phyloP scores from a whole-genome alignment of 2,329 filamentous ascomycete genomes.

The Cordyceps fumosorosea region DNA sequence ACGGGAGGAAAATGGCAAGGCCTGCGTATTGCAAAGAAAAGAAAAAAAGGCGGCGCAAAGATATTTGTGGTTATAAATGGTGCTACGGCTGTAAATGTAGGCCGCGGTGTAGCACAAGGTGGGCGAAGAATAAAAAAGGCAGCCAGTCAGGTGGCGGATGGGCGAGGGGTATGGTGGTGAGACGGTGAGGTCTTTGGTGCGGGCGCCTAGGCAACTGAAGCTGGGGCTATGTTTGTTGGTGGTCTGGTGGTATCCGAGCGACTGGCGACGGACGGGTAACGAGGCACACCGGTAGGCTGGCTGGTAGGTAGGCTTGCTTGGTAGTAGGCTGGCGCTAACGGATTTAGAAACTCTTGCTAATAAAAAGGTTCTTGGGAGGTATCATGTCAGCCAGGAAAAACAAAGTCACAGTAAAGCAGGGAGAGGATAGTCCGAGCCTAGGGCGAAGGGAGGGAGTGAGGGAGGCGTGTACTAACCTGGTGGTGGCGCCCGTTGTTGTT shows the following conservation, averaged over 20 bases:
- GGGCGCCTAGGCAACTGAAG: conserved; percentile 1
- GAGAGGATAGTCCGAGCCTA: neutral
- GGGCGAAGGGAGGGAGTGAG: neutral
- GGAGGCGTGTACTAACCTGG: neutral
- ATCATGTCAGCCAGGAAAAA: neutral
- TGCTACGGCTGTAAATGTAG: conserved; percentile 8
- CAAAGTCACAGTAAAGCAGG: neutral
- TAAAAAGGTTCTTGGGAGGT: neutral
- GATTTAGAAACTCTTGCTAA: neutral
- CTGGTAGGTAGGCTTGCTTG: too few relatives aligned
- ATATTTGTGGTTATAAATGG: conserved; percentile 11
- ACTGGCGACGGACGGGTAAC: neutral
- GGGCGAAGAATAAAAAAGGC: conserved; percentile 8
- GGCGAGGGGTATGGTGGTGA: conserved; percentile 3
- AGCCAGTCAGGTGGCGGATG: conserved; percentile 9
- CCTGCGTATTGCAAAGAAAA: neutral
- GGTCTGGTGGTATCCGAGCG: neutral
- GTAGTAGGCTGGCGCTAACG: neutral
- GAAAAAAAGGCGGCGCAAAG: conserved; percentile 7
- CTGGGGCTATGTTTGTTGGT: neutral
- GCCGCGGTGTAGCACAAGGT: conserved; percentile 11
- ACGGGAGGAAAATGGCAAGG: too few relatives aligned
- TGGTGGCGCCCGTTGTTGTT: neutral
- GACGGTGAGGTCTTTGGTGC: conserved; percentile 7
- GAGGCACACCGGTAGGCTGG: neutral